These are phyloP conservation scores for Plasmopara viticola DNA, from an alignment of 352 stramenopile genomes.

Conservation along the genomic window DNA sequence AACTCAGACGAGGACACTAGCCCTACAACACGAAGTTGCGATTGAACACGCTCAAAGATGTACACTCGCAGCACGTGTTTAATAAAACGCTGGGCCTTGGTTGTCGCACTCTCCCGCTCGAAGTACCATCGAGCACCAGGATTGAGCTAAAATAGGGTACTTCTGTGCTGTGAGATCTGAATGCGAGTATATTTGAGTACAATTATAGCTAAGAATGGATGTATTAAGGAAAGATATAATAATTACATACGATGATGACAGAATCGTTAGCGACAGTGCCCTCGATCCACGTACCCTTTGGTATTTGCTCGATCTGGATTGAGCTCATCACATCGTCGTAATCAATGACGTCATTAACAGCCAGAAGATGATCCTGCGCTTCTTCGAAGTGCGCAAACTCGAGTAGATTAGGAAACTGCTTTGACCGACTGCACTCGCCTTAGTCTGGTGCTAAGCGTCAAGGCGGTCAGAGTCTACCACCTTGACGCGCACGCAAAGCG, in stretches of 20 bases:
- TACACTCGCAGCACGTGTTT: conserved; percentile 57
- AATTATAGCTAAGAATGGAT: not conserved
- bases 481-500: conserved; percentile 38
- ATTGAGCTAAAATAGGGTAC: conserved; percentile 67
- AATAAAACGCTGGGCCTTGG: conserved; percentile 56
- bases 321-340: conserved; percentile 23
- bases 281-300: conserved; percentile 62
- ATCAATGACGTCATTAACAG: conserved; percentile 24
- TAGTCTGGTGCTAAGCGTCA: conserved; percentile 13
- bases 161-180: too few relatives aligned
- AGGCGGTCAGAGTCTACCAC: conserved; percentile 13
- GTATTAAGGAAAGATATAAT: not conserved
- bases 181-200: not conserved
- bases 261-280: conserved; percentile 22
- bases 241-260: conserved; percentile 13
- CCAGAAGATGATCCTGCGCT: conserved; percentile 26
- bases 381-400: conserved; percentile 56
- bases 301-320: conserved; percentile 53
- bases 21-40: conserved; percentile 33
- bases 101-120: conserved; percentile 60
- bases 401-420: conserved; percentile 17
- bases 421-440: conserved; percentile 4
- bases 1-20: conserved; percentile 45
- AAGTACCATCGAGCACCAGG: conserved; percentile 57
- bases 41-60: conserved; percentile 30